Conservation (phyloP, 192 early-diverging fungal genomes). For the Cladochytrium replicatum region DNA sequence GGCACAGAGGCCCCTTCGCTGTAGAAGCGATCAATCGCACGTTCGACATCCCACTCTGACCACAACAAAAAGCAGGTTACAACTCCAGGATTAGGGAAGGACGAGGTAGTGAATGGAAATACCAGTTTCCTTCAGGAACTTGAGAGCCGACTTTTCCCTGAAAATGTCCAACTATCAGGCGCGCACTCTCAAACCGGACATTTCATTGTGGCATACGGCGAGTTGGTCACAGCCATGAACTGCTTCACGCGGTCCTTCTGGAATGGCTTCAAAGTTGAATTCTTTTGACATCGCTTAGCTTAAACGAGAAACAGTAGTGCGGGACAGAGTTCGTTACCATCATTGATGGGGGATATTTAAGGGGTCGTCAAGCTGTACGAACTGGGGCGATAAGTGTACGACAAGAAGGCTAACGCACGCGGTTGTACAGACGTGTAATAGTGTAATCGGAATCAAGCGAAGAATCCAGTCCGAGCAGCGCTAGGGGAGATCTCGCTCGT, state of each 20-base stretch:
- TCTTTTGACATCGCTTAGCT: no score
- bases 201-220: constrained; percentile 2
- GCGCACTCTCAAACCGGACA: background rate
- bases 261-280: background rate
- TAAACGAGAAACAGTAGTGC: no score
- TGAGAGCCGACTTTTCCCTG: constrained; percentile 47
- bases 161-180: background rate
- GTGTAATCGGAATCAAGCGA: no score
- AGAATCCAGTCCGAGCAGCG: no score
- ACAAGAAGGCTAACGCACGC: no score
- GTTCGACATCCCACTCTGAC: constrained; percentile 57
- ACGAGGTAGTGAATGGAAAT: background rate
- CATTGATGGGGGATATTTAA: no score
- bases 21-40: constrained; percentile 53
- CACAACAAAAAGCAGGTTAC: background rate
- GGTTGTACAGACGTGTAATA: no score
- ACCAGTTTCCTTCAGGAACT: constrained; percentile 36
- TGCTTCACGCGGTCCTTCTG: constrained; percentile 1
- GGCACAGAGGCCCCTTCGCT: constrained; percentile 9
- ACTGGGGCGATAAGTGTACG: no score
- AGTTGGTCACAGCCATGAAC: constrained; percentile 5
- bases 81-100: background rate
- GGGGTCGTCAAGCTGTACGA: no score
- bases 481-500: no score
- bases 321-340: no score